Base-by-base conservation (phyloP, 176 grass and related monocot genomes). In the Bothriochloa decipiens region DNA sequence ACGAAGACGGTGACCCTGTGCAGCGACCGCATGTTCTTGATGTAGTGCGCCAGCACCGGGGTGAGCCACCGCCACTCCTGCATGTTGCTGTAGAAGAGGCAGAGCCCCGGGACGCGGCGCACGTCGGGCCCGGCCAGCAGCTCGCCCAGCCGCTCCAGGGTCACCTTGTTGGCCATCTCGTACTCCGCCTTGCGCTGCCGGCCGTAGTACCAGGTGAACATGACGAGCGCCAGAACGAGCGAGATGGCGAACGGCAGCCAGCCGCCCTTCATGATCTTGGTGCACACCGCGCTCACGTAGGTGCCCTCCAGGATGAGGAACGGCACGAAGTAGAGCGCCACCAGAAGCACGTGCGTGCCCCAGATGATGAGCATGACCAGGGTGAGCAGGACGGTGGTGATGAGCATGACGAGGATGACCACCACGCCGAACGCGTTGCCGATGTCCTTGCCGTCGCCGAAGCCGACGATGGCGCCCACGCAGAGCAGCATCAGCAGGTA, bases 351-450 rank as follows among this genome's bases (percentile, higher is more conserved):
- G 74, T 45, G 86, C 1, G 86, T 92, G 86, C 84, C 87, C 92
- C 95, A 97, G 43, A 91, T 70, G 49, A 97, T 88, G 83, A 92
- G 86, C 95, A 93, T 94, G 14, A 97, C 92, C 28, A 93, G 88
- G 29, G 90, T 82, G 71, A 97, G 83, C 72, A 97, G 53, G 85
- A 97, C 66, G 62, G 88, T 94, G 18, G 95, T 97, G 74, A 97
- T 97, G 36, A 94, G 81, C 95, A 97, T 91, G 52, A 97, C 95
- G 64, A 94, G 87, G 83, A 94, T 97, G 42, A 94, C 92, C 39
- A 92, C 92, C 68, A 91, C 91, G 87, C 95, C 95, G 23, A 94
- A 97, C 81, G 90, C 92, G 52, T 94, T 97, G 60, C 90, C 95
- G 20, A 97, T 92, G 55, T 87, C 88, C 29, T 94, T 94, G 40